phyloP scores from a whole-genome alignment of 768 basidiomycete species.

The Boletus reticulatus region DNA sequence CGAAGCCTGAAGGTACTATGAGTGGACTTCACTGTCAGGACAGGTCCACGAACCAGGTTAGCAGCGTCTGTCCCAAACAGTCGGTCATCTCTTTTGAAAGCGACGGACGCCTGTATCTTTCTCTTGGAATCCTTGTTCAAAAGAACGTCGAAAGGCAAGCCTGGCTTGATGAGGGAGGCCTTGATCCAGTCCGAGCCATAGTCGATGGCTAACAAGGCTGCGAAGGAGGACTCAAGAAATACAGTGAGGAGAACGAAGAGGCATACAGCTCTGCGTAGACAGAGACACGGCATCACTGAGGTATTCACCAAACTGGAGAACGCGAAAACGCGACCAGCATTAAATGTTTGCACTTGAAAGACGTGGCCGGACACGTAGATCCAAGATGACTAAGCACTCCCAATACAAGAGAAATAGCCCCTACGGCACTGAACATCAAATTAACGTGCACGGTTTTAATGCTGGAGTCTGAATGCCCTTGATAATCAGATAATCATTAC shows the following conservation, averaged over 20 bases:
- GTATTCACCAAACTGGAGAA: slow-evolving; percentile 15
- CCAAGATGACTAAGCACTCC: slow-evolving; percentile 14
- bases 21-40: neutral
- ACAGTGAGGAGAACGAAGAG: slow-evolving; percentile 23
- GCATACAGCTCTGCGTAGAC: slow-evolving; percentile 26
- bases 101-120: slow-evolving; percentile 87
- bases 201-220: slow-evolving; percentile 92
- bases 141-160: slow-evolving; percentile 92
- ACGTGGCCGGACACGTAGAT: slow-evolving; percentile 26
- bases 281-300: slow-evolving; percentile 21
- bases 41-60: slow-evolving; percentile 63
- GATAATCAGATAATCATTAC: no score
- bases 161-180: slow-evolving; percentile 92
- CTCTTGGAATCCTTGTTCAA: slow-evolving; percentile 97
- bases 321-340: slow-evolving; percentile 13
- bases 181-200: slow-evolving; percentile 99
- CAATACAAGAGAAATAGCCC: neutral
- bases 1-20: slow-evolving; percentile 59
- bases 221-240: slow-evolving; percentile 41
- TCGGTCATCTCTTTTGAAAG: slow-evolving; percentile 89
- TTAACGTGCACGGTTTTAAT: no score
- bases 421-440: no score
- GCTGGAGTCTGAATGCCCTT: no score
- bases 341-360: neutral
- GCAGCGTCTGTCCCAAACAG: slow-evolving; percentile 88